These are phyloP conservation scores for Platanthera zijinensis DNA, from an alignment of 106 monocot genomes.

Conservation along the genomic window DNA sequence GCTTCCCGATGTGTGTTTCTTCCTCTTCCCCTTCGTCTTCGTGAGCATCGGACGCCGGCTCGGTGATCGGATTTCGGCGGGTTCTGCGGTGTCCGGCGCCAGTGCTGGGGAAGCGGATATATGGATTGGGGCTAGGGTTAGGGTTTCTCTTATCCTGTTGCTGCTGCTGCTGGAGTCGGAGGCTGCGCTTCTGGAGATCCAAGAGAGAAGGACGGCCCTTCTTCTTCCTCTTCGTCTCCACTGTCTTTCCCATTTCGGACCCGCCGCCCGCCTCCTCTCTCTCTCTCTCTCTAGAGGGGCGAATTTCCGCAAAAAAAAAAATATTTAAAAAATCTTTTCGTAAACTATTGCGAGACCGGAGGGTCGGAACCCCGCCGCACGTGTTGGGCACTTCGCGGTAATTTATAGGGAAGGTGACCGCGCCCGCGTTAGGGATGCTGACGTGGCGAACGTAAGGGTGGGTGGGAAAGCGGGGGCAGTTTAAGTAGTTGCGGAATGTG, in stretches of 20 bases:
- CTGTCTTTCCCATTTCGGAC: constrained; percentile 8
- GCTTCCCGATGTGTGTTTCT: constrained; percentile 11
- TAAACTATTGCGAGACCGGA: background rate
- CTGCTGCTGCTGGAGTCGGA: constrained; percentile 49
- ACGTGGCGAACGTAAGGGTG: background rate
- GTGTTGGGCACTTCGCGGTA: background rate
- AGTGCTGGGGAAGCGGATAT: constrained; percentile 16
- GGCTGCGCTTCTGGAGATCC: constrained; percentile 83
- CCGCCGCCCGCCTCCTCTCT: constrained; percentile 7
- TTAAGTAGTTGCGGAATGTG: too few relatives aligned
- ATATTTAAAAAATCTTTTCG: background rate
- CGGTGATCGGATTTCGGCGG: constrained; percentile 20
- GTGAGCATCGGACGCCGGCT: background rate
- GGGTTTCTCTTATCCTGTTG: constrained; percentile 9
- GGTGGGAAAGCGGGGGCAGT: background rate
- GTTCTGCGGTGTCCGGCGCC: constrained; percentile 17
- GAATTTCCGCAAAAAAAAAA: background rate
- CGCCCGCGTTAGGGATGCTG: background rate
- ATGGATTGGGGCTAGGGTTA: constrained; percentile 31
- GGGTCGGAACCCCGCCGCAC: constrained; percentile 1
- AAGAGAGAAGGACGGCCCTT: constrained; percentile 94
- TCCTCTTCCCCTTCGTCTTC: constrained; percentile 39
- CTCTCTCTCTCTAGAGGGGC: background rate
- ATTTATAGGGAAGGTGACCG: background rate
- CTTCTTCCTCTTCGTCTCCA: constrained; percentile 63